A percentile compares a stretch with the other conserved stretches of the same genome.
phyloP scores from a whole-genome alignment of 2,329 filamentous ascomycete species.

The Pseudocercospora fijiensis region DNA sequence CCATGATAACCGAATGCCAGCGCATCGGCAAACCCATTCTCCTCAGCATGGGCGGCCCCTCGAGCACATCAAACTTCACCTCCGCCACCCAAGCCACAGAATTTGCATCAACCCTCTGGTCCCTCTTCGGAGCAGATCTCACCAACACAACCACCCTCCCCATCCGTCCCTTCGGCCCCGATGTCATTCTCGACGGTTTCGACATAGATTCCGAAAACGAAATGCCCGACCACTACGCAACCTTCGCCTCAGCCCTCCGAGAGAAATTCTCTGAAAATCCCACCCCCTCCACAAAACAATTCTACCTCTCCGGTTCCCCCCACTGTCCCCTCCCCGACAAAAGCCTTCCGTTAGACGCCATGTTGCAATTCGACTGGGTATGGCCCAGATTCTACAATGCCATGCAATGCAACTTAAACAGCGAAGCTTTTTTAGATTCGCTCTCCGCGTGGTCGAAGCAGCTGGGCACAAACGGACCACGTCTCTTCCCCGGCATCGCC shows the following conservation, averaged over 20 bases:
- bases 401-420: not conserved
- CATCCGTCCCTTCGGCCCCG: not conserved
- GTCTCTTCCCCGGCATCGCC: not conserved
- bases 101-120: not conserved
- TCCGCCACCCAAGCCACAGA: not conserved
- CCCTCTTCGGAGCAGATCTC: not conserved
- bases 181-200: not conserved
- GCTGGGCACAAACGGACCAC: not conserved
- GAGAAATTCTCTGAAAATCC: not conserved
- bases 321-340: not conserved
- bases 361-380: not conserved
- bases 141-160: not conserved
- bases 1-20: not conserved
- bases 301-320: not conserved
- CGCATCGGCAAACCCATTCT: not conserved
- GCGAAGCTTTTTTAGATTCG: not conserved
- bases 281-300: not conserved
- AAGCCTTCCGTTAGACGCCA: not conserved
- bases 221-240: not conserved
- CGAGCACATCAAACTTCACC: not conserved
- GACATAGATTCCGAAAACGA: not conserved
- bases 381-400: not conserved
- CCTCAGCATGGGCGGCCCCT: not conserved
- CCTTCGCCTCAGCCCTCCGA: not conserved
- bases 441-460: not conserved